Evolutionary conservation across 2,329 filamentous ascomycete genomes (phyloP).

Genomic region (Pseudocercospora eumusae): DNA sequence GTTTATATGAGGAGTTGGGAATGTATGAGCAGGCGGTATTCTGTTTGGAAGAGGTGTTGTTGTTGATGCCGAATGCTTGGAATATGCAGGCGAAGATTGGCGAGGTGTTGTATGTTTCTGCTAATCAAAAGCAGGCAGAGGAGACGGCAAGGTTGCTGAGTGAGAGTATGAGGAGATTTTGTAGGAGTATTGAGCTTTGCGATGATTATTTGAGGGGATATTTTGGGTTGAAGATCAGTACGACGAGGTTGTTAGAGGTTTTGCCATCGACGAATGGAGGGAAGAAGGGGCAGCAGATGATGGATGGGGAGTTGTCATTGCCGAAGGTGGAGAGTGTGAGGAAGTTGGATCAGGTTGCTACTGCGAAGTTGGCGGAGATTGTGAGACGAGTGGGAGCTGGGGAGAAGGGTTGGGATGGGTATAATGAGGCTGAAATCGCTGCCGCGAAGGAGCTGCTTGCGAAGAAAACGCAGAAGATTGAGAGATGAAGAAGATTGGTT

Average conservation of each 20-base stretch:
- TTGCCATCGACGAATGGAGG: slow-evolving; percentile 31
- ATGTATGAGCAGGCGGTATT: slow-evolving; percentile 82
- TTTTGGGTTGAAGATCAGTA: slow-evolving; percentile 76
- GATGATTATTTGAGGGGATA: slow-evolving; percentile 89
- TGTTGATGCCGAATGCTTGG: slow-evolving; percentile 90
- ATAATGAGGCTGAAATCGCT: slow-evolving; percentile 68
- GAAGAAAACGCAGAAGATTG: slow-evolving; percentile 47
- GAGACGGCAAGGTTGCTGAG: slow-evolving; percentile 57
- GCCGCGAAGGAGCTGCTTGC: slow-evolving; percentile 69
- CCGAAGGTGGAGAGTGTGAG: slow-evolving; percentile 63
- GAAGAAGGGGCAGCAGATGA: slow-evolving; percentile 33
- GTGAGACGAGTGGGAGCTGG: slow-evolving; percentile 63
- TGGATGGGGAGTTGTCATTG: slow-evolving; percentile 47
- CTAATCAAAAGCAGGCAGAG: slow-evolving; percentile 37
- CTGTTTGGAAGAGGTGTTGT: slow-evolving; percentile 83
- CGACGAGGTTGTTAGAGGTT: slow-evolving; percentile 30
- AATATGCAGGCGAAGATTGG: slow-evolving; percentile 90
- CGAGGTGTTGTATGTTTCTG: slow-evolving; percentile 75
- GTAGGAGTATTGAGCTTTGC: slow-evolving; percentile 88
- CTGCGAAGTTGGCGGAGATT: slow-evolving; percentile 74
- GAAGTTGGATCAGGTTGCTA: slow-evolving; percentile 71
- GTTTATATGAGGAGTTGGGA: slow-evolving; percentile 79
- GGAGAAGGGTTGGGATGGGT: slow-evolving; percentile 71
- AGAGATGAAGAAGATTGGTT: slow-evolving; percentile 32
- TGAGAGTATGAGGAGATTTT: slow-evolving; percentile 81